These are phyloP conservation scores for Amauroascus verrucosus DNA, from an alignment of 2,329 filamentous ascomycete genomes.

Conservation along the genomic window DNA sequence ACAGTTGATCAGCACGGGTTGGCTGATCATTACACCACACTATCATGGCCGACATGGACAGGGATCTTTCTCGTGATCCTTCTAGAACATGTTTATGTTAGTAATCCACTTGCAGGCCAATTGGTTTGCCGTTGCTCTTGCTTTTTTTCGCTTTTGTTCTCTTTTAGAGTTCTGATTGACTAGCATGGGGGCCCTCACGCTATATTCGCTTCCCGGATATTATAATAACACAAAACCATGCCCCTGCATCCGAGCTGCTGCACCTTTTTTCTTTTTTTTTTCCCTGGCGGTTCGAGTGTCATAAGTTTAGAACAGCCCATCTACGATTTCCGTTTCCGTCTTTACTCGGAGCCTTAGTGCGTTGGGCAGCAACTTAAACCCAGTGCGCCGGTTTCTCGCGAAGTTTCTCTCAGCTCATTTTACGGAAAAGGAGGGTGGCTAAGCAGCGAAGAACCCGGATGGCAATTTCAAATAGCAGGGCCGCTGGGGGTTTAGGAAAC, in stretches of 20 bases:
- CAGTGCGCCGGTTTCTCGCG: constrained; percentile 3
- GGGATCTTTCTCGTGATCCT: constrained; percentile 1
- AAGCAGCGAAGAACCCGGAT: too few relatives aligned
- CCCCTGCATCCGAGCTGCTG: constrained; percentile 8
- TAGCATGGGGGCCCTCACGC: neutral
- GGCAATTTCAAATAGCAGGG: too few relatives aligned
- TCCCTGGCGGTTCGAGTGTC: neutral
- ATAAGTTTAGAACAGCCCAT: neutral
- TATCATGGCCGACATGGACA: neutral
- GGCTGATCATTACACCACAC: constrained; percentile 6
- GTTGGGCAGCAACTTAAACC: constrained; percentile 9
- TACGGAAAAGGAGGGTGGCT: neutral
- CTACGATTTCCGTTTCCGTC: neutral
- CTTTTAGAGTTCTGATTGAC: neutral
- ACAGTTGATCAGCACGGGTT: constrained; percentile 6
- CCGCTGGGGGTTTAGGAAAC: too few relatives aligned
- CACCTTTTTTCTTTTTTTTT: neutral
- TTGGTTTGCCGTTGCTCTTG: too few relatives aligned
- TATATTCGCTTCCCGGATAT: constrained; percentile 12
- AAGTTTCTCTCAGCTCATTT: neutral
- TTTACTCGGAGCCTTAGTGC: neutral
- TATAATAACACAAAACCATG: constrained; percentile 9
- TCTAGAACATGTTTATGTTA: constrained; percentile 6
- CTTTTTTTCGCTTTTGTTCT: too few relatives aligned
- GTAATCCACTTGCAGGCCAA: constrained; percentile 1